Base-by-base conservation (phyloP, 2,329 filamentous ascomycete genomes). In the Septoria petroselini region DNA sequence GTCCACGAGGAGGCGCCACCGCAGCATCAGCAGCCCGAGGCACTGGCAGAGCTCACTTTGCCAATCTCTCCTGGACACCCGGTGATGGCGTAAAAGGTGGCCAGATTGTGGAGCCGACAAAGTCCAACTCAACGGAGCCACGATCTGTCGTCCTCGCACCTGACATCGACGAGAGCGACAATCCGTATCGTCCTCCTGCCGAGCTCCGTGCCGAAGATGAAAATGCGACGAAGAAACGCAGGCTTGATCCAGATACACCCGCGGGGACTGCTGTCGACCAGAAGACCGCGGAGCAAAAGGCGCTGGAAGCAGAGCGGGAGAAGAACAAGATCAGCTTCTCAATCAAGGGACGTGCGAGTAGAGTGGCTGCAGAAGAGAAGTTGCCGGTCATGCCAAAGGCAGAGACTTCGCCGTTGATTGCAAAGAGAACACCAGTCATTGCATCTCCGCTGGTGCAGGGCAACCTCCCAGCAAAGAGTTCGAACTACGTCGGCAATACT, bases 291-390 rank as follows among this genome's bases (percentile, higher is more conserved):
- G 58, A 54, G 31, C 57, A 56, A 25, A 78, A 79, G 50, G 73
- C 79, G 31, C 70, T 49, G 3, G 56, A 61, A 29, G 55, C 57
- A 6, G 65, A 65, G 33, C 56, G 51, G 18, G 55, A 58, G 14
- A 69, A 66, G 52, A 62, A 60, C 33, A 93, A 91, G 70, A 94
- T 96, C 64, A 94, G 89, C 67, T 97, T 97, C 68, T 89, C 90
- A 1, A 89, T 97, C 69, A 96, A 96, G 67, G 80, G 84, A 7
- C 80, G 85, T 34, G 78, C 62, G 12, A 62, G 56, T 50, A 84
- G 84, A 59, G 72, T 76, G 6, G 70, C 76, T 2, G 58, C 58
- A 7, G 62, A 64, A 38, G 62, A 64, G 42, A 63, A 61, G 44
- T 37, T 41, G 23, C 48, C 52, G 7, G 31, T 49, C 18, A 33